Conservation (phyloP, 164 flowering plant species). For the Akebia trifoliata region DNA sequence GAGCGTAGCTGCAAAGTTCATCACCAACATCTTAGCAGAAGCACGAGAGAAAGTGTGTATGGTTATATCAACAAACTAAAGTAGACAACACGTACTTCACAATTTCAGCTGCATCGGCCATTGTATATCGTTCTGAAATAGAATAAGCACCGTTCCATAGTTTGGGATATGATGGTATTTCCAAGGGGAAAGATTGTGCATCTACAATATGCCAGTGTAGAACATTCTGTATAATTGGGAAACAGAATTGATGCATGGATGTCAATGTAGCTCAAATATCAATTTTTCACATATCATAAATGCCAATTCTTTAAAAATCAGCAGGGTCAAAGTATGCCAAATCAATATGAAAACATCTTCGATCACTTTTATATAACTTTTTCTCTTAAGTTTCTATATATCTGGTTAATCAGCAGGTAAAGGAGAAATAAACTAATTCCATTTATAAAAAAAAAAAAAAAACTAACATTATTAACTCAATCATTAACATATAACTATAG, state of each 20-base stretch:
- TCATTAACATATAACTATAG: no score
- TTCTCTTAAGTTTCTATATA: no score
- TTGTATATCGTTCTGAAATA: slow-evolving; percentile 60
- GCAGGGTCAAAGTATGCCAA: not conserved
- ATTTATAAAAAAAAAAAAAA: no score
- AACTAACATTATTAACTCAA: no score
- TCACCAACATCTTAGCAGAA: slow-evolving; percentile 9
- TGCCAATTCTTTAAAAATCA: not conserved
- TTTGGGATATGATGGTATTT: slow-evolving; percentile 88
- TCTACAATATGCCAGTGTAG: slow-evolving; percentile 97
- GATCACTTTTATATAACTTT: no score
- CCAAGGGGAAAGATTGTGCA: slow-evolving; percentile 79
- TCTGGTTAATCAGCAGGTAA: not conserved
- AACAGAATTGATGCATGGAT: not conserved
- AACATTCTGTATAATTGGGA: slow-evolving; percentile 54
- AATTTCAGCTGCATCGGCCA: slow-evolving; percentile 74
- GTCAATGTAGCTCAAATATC: not conserved
- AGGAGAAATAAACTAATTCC: not conserved
- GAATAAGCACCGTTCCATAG: slow-evolving; percentile 89
- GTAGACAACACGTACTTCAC: slow-evolving; percentile 45
- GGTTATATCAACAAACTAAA: not conserved
- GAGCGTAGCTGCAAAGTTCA: slow-evolving; percentile 57
- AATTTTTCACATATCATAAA: not conserved
- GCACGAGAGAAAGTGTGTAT: not conserved
- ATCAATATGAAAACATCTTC: not conserved